These are phyloP conservation scores for Blastobotrys persicus DNA, from an alignment of 1,139 yeast genomes.

Conservation along the genomic window DNA sequence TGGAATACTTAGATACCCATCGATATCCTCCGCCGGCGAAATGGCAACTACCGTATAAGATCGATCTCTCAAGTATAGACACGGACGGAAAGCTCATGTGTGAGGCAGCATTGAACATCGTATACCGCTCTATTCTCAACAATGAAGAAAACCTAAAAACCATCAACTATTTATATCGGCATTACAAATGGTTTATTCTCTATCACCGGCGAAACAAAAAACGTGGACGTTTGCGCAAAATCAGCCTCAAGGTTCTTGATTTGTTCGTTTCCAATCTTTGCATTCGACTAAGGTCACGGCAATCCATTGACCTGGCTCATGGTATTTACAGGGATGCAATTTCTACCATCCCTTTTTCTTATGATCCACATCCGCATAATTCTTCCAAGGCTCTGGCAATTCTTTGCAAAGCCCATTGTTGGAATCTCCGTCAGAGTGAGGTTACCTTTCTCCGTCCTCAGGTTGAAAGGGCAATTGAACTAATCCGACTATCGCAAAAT, in stretches of 20 bases:
- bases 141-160: constrained; percentile 20
- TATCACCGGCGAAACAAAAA: neutral
- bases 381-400: constrained; percentile 14
- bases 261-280: constrained; percentile 28
- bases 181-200: constrained; percentile 20
- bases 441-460: constrained; percentile 13
- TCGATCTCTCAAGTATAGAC: neutral
- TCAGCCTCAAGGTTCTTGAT: constrained; percentile 24
- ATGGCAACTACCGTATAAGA: neutral
- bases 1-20: neutral
- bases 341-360: constrained; percentile 17
- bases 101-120: constrained; percentile 19
- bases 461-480: constrained; percentile 23
- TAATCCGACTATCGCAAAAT: constrained; percentile 19
- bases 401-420: constrained; percentile 16
- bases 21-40: neutral
- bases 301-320: constrained; percentile 25
- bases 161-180: constrained; percentile 20
- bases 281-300: constrained; percentile 17
- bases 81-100: neutral
- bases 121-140: constrained; percentile 29
- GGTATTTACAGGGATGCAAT: constrained; percentile 25
- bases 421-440: constrained; percentile 13
- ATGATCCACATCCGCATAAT: constrained; percentile 14
- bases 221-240: constrained; percentile 10